Conservation (phyloP, 2,329 filamentous ascomycete genomes). For the Fusarium sp. region DNA sequence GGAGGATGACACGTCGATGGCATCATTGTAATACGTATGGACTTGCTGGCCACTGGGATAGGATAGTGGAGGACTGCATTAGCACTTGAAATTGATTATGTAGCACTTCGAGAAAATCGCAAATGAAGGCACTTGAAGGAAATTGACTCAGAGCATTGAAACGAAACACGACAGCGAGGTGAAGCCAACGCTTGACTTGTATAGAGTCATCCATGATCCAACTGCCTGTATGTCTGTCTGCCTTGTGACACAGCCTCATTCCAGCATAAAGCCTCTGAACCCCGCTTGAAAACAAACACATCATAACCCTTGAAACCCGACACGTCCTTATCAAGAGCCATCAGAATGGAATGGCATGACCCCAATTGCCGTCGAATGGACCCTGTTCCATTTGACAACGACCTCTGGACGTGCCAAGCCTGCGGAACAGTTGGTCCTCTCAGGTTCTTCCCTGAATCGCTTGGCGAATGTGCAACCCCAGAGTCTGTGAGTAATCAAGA, state of each 20-base stretch:
- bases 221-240: background rate
- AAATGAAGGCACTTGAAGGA: background rate
- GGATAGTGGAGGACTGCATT: background rate
- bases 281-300: background rate
- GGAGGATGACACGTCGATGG: background rate
- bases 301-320: background rate
- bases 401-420: slow-evolving; percentile 16
- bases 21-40: background rate
- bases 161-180: background rate
- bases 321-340: background rate
- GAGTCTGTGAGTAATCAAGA: background rate
- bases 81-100: background rate
- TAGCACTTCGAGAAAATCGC: background rate
- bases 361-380: slow-evolving; percentile 13
- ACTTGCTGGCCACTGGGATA: background rate
- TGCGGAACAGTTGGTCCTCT: slow-evolving; percentile 18
- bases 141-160: background rate
- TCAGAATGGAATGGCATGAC: slow-evolving; percentile 22
- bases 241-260: background rate
- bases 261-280: slow-evolving; percentile 6
- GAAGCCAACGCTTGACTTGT: background rate
- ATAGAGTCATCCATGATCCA: background rate
- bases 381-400: background rate
- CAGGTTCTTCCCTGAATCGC: background rate
- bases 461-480: background rate